Evolutionary conservation across 192 early-diverging fungal genomes (phyloP).

Genomic region (Backusella liffmaniae): DNA sequence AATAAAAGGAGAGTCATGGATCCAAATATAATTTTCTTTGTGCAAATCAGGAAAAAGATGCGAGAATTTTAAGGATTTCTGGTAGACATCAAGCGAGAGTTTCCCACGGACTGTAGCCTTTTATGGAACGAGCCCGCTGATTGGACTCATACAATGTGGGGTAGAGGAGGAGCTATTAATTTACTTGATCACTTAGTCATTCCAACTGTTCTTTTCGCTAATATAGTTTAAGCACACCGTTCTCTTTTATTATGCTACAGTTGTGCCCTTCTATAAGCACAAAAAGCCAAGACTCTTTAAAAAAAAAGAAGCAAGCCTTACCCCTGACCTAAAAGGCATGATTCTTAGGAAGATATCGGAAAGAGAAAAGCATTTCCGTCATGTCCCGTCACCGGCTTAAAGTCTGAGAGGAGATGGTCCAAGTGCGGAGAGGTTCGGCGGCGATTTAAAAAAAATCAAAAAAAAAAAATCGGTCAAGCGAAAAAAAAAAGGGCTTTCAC

Average conservation of each 20-base stretch:
- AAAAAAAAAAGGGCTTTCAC: neutral
- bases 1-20: neutral
- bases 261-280: too few species aligned
- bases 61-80: slow-evolving; percentile 1
- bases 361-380: neutral
- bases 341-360: neutral
- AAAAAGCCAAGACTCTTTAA: neutral
- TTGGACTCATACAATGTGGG: neutral
- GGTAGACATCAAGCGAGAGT: neutral
- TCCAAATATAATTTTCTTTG: neutral
- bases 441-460: neutral
- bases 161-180: neutral
- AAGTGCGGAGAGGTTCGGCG: slow-evolving; percentile 2
- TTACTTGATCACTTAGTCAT: neutral
- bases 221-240: neutral
- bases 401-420: neutral
- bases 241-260: neutral
- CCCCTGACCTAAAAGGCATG: slow-evolving; percentile 2
- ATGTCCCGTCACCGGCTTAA: neutral
- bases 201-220: neutral
- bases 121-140: neutral
- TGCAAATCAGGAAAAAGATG: neutral
- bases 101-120: slow-evolving; percentile 2
- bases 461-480: neutral
- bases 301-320: neutral